These are phyloP conservation scores for Suhomyces pyralidae DNA, from an alignment of 805 yeast species.

Conservation along the genomic window DNA sequence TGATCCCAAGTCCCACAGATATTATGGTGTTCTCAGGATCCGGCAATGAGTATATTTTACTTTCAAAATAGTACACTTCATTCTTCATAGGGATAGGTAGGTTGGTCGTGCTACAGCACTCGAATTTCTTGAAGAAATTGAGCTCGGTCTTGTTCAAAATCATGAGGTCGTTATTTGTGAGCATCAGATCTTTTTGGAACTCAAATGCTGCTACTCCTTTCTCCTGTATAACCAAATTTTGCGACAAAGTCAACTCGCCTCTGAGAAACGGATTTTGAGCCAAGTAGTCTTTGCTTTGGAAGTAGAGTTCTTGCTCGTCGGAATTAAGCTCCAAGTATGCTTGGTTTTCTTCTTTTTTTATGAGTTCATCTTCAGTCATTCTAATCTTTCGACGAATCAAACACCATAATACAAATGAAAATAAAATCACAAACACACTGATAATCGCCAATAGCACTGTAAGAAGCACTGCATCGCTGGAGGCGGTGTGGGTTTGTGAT, in stretches of 20 bases:
- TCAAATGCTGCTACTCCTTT: conserved; percentile 92
- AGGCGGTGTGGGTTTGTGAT: not conserved
- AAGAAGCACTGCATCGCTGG: not conserved
- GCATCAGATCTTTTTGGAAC: conserved; percentile 57
- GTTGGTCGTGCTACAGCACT: conserved; percentile 72
- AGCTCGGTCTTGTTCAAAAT: conserved; percentile 67
- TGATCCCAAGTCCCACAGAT: conserved; percentile 76
- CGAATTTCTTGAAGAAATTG: conserved; percentile 55
- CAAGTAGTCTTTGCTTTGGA: conserved; percentile 57
- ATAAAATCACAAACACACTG: not conserved
- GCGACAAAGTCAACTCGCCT: conserved; percentile 54
- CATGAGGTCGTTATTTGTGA: conserved; percentile 53
- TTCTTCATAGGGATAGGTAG: conserved; percentile 80
- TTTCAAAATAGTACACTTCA: conserved; percentile 86
- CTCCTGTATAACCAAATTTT: conserved; percentile 69
- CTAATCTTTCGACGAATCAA: not conserved
- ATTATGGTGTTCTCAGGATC: conserved; percentile 53
- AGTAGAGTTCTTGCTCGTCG: conserved; percentile 65
- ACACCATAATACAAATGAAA: not conserved
- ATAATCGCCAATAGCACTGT: not conserved
- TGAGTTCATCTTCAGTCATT: conserved; percentile 49
- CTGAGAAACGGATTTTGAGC: conserved; percentile 29
- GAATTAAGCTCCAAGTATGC: conserved; percentile 61
- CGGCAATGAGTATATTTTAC: conserved; percentile 72
- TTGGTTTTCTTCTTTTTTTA: conserved; percentile 56